Evolutionary conservation across 306 rosid species (phyloP).

Genomic region (Begonia peltatifolia): DNA sequence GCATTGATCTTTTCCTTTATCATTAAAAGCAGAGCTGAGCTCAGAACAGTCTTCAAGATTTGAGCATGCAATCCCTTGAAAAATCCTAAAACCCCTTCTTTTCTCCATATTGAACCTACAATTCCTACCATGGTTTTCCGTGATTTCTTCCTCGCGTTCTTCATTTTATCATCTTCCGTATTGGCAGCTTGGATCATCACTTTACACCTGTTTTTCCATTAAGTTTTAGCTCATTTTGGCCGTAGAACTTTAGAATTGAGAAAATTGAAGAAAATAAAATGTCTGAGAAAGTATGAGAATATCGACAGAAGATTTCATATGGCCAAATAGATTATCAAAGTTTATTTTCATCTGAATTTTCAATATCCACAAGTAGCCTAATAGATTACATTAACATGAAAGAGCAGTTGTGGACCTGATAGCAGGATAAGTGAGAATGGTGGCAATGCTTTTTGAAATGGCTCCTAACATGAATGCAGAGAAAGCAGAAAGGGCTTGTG

Average conservation of each 20-base stretch:
- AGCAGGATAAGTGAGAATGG: constrained; percentile 85
- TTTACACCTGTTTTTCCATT: constrained; percentile 53
- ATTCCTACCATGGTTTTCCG: constrained; percentile 42
- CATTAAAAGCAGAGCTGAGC: constrained; percentile 94
- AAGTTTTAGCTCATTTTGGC: too few species aligned
- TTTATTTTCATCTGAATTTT: too few species aligned
- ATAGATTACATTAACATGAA: constrained; percentile 8
- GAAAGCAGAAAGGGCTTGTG: constrained; percentile 70
- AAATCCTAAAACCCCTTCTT: constrained; percentile 70
- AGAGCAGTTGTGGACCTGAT: constrained; percentile 42
- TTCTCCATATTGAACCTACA: constrained; percentile 62
- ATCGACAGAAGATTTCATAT: too few species aligned
- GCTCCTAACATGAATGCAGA: constrained; percentile 81
- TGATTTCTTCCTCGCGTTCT: constrained; percentile 20
- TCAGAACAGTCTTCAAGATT: constrained; percentile 90
- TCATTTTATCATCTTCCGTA: constrained; percentile 25
- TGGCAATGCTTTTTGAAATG: constrained; percentile 73
- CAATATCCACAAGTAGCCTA: background rate
- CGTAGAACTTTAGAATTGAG: too few species aligned
- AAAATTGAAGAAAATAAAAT: too few species aligned
- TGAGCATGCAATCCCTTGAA: constrained; percentile 96
- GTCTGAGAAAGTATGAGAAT: too few species aligned
- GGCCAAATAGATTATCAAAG: too few species aligned
- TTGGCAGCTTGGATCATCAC: constrained; percentile 96
- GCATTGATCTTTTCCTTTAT: constrained; percentile 92